Evolutionary conservation across 1,284 basidiomycete species (phyloP).

Genomic region (Melampsora americana): DNA sequence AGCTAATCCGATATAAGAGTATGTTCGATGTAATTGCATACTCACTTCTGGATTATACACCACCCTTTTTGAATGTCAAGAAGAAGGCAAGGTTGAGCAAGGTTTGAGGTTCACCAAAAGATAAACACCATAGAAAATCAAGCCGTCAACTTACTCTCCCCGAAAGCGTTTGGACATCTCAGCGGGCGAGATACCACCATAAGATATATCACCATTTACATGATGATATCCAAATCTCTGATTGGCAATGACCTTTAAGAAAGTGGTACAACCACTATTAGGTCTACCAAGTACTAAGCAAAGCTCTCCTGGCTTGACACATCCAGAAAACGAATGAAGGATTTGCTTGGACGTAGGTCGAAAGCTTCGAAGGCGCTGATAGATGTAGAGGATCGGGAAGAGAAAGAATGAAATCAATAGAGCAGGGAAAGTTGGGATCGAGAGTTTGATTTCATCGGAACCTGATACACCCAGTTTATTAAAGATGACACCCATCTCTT

Average conservation of each 20-base stretch:
- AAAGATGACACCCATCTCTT: constrained; percentile 73
- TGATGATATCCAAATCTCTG: constrained; percentile 53
- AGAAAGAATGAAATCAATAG: constrained; percentile 64
- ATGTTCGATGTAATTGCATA: too few relatives aligned
- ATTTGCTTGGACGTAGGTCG: constrained; percentile 49
- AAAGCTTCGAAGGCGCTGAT: constrained; percentile 50
- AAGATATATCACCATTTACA: constrained; percentile 63
- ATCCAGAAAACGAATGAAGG: constrained; percentile 65
- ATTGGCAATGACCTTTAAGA: constrained; percentile 55
- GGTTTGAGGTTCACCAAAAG: too few relatives aligned
- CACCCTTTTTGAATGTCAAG: too few relatives aligned
- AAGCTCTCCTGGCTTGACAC: constrained; percentile 67
- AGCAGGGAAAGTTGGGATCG: constrained; percentile 57
- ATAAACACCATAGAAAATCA: constrained; percentile 1
- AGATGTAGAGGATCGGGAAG: constrained; percentile 60
- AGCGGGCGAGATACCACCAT: constrained; percentile 61
- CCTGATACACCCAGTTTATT: constrained; percentile 71
- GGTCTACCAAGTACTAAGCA: constrained; percentile 60
- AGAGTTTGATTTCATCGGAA: constrained; percentile 60
- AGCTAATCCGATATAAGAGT: too few relatives aligned
- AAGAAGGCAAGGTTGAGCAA: too few relatives aligned
- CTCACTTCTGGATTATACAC: constrained; percentile 1
- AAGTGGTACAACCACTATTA: constrained; percentile 57
- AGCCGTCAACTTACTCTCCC: constrained; percentile 36
- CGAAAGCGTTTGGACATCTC: constrained; percentile 31